phyloP scores from a whole-genome alignment of 2,329 filamentous ascomycete genomes.

The Fonsecaea multimorphosa region DNA sequence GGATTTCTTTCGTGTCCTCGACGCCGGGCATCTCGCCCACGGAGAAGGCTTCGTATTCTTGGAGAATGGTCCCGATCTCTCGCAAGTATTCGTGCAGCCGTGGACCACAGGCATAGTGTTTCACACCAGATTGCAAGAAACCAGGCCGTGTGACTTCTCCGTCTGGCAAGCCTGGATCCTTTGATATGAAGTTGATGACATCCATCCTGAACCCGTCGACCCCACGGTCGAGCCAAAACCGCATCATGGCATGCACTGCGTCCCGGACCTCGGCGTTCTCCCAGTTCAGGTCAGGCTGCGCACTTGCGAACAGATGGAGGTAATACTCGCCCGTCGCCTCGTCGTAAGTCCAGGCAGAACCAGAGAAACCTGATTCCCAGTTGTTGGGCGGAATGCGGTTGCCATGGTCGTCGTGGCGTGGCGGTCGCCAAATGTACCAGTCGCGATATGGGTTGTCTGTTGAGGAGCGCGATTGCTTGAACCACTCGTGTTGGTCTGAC shows the following conservation, averaged over 20 bases:
- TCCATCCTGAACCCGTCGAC: slow-evolving; percentile 76
- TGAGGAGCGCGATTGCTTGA: slow-evolving; percentile 68
- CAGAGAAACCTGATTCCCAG: slow-evolving; percentile 59
- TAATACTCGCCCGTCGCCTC: slow-evolving; percentile 75
- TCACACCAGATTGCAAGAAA: slow-evolving; percentile 57
- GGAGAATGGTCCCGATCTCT: slow-evolving; percentile 46
- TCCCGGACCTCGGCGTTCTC: slow-evolving; percentile 70
- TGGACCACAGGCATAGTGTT: slow-evolving; percentile 46
- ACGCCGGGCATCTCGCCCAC: slow-evolving; percentile 51
- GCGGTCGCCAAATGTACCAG: slow-evolving; percentile 68
- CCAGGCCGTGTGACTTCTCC: slow-evolving; percentile 49
- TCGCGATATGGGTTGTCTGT: slow-evolving; percentile 68
- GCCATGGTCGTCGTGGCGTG: slow-evolving; percentile 59
- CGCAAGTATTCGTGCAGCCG: slow-evolving; percentile 47
- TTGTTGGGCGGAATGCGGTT: slow-evolving; percentile 75
- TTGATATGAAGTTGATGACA: slow-evolving; percentile 75
- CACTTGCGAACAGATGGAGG: slow-evolving; percentile 73
- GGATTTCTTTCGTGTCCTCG: slow-evolving; percentile 43
- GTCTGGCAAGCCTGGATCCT: slow-evolving; percentile 61
- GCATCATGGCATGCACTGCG: slow-evolving; percentile 74
- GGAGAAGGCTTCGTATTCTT: slow-evolving; percentile 48
- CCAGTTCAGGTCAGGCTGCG: slow-evolving; percentile 88
- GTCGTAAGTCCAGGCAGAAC: slow-evolving; percentile 64
- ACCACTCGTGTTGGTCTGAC: slow-evolving; percentile 62
- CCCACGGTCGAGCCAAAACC: slow-evolving; percentile 78